Evolutionary conservation across 129 eudicot genomes (phyloP).

Genomic region (Lactuca saligna): DNA sequence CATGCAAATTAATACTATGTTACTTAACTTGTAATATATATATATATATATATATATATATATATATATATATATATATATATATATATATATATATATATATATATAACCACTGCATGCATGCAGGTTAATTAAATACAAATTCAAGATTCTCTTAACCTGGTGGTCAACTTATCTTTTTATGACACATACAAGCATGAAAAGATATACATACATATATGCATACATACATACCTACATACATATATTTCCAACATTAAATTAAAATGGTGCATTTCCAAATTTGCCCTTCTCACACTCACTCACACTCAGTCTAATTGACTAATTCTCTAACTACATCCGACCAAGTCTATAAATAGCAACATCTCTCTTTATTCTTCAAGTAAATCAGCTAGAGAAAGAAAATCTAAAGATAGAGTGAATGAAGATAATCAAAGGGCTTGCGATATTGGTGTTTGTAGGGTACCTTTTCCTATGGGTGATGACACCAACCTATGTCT

Average conservation of each 20-base stretch:
- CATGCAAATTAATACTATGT: no score
- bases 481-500: constrained; percentile 51
- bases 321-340: constrained; percentile 16
- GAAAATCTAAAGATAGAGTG: not conserved
- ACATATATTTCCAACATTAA: constrained; percentile 12
- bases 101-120: no score
- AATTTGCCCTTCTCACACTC: constrained; percentile 19
- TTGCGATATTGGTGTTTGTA: constrained; percentile 34
- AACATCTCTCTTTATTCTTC: constrained; percentile 19
- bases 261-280: constrained; percentile 16
- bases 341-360: constrained; percentile 31
- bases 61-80: no score
- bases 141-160: no score
- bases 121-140: no score
- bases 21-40: no score
- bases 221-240: not conserved
- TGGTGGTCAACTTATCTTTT: no score
- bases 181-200: not conserved
- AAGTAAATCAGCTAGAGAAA: constrained; percentile 28
- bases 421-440: constrained; percentile 37
- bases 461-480: constrained; percentile 57
- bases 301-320: not conserved
- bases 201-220: not conserved
- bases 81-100: no score
- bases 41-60: no score